Conservation (phyloP, 2,329 filamentous ascomycete genomes). For the Coccinonectria pachysandricola region DNA sequence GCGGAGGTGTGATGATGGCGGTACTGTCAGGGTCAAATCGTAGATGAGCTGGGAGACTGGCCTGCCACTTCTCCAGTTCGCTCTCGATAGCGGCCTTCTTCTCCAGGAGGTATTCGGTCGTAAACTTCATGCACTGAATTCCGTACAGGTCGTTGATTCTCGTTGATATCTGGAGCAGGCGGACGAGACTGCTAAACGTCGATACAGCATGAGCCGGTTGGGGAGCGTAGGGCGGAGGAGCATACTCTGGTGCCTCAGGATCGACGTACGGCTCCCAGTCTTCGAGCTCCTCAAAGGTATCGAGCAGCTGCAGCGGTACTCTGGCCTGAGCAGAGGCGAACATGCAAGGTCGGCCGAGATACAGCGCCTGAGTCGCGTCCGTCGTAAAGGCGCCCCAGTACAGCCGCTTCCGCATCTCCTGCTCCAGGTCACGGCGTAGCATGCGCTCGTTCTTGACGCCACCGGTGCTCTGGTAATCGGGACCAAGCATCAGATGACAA, state of each 20-base stretch:
- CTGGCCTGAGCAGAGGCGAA: conserved; percentile 22
- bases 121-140: conserved; percentile 18
- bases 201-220: conserved; percentile 21
- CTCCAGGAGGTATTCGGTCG: conserved; percentile 15
- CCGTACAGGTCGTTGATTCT: conserved; percentile 19
- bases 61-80: conserved; percentile 19
- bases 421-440: conserved; percentile 19
- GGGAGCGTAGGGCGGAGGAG: conserved; percentile 16
- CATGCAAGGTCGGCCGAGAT: conserved; percentile 24
- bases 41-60: conserved; percentile 14
- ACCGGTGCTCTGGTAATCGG: conserved; percentile 16
- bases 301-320: conserved; percentile 21
- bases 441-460: conserved; percentile 18
- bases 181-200: conserved; percentile 19
- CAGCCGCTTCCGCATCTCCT: conserved; percentile 24
- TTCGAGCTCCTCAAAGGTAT: conserved; percentile 25
- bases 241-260: conserved; percentile 15
- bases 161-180: conserved; percentile 20
- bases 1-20: conserved; percentile 16
- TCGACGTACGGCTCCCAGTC: conserved; percentile 25
- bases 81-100: conserved; percentile 18
- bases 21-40: conserved; percentile 19
- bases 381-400: conserved; percentile 27
- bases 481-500: conserved; percentile 23
- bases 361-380: conserved; percentile 23